phyloP scores from a whole-genome alignment of 192 early-diverging fungal genomes.

The Linnemannia schmuckeri region DNA sequence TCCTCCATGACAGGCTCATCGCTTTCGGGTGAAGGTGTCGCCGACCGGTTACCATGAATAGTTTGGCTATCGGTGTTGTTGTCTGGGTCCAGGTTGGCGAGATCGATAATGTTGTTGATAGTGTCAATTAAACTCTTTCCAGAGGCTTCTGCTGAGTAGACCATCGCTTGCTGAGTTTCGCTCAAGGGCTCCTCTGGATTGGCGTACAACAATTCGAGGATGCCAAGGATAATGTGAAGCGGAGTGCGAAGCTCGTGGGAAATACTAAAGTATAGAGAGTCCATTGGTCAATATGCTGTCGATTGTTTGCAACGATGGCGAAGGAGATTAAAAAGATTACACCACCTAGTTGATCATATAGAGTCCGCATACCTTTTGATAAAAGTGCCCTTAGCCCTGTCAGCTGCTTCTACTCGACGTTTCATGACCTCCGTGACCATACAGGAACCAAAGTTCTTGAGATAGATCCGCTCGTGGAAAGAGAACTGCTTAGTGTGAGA shows the following conservation, averaged over 20 bases:
- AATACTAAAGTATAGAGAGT: conserved; percentile 36
- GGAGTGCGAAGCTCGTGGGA: conserved; percentile 68
- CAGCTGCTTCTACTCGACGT: conserved; percentile 62
- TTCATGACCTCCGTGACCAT: conserved; percentile 62
- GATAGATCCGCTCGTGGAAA: conserved; percentile 61
- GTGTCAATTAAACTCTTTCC: conserved; percentile 54
- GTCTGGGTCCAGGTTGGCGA: conserved; percentile 38
- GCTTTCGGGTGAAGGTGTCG: conserved; percentile 5
- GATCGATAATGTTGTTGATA: conserved; percentile 40
- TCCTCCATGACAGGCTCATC: conserved; percentile 30
- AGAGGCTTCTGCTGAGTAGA: conserved; percentile 50
- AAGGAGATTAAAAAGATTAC: neutral
- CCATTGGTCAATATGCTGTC: neutral
- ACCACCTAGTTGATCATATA: neutral
- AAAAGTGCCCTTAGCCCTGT: conserved; percentile 64
- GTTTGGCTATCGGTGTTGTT: conserved; percentile 21
- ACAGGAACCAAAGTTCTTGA: conserved; percentile 65
- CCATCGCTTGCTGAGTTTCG: conserved; percentile 49
- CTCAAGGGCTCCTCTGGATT: conserved; percentile 44
- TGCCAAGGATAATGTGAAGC: conserved; percentile 64
- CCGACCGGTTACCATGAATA: neutral
- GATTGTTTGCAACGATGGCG: neutral
- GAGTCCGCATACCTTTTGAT: conserved; percentile 46
- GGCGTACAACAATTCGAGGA: conserved; percentile 59
- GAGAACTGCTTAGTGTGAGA: conserved; percentile 57